Evolutionary conservation across 208 protist species (phyloP).

Genomic region (Novymonas esmeraldas): DNA sequence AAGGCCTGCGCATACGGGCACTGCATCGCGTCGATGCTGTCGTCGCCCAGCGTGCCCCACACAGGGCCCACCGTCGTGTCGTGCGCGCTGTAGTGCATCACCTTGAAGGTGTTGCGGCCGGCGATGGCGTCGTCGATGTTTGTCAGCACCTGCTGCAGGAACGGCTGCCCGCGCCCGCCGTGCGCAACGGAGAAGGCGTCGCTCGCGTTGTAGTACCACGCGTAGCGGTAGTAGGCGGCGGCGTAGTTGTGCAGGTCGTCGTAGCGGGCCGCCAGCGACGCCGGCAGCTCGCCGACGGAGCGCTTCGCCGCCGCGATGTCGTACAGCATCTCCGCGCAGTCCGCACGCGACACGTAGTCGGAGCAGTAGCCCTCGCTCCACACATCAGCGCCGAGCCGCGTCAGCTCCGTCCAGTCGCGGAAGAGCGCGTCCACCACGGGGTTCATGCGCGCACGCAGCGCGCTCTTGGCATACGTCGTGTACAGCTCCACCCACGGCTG

Average conservation of each 20-base stretch:
- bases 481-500: constrained; percentile 29
- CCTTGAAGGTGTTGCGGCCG: constrained; percentile 37
- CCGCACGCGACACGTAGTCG: constrained; percentile 18
- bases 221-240: constrained; percentile 6
- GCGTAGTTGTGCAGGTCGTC: constrained; percentile 27
- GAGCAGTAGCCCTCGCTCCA: constrained; percentile 41
- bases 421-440: constrained; percentile 24
- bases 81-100: constrained; percentile 60
- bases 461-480: constrained; percentile 5
- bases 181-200: constrained; percentile 29
- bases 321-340: constrained; percentile 33
- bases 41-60: constrained; percentile 41
- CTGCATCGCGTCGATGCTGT: constrained; percentile 21
- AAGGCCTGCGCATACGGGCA: constrained; percentile 47
- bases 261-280: constrained; percentile 22
- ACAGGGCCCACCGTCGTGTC: constrained; percentile 37
- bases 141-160: constrained; percentile 41
- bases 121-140: constrained; percentile 34
- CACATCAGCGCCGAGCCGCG: constrained; percentile 25
- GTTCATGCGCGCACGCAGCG: constrained; percentile 15
- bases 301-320: constrained; percentile 47
- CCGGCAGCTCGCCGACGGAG: constrained; percentile 11
- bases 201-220: constrained; percentile 32
- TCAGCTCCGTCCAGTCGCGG: constrained; percentile 27
- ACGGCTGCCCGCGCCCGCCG: constrained; percentile 45